Evolutionary conservation across 352 stramenopile genomes (phyloP).

Genomic region (Aphanomyces euteiches): DNA sequence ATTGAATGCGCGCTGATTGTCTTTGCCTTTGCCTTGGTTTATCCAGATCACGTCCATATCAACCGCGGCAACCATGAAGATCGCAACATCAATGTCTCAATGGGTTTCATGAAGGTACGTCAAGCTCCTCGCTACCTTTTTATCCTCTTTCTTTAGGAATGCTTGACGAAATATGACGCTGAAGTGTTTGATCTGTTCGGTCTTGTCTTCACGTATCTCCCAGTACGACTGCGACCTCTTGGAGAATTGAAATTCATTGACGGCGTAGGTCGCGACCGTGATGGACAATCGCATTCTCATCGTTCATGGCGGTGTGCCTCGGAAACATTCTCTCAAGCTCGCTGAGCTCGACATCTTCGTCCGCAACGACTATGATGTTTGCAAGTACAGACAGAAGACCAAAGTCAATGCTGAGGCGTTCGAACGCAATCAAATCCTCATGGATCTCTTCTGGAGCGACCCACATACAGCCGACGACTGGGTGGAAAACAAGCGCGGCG

Average conservation of each 20-base stretch:
- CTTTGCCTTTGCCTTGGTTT: slow-evolving; percentile 78
- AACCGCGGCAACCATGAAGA: slow-evolving; percentile 88
- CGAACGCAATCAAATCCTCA: slow-evolving; percentile 58
- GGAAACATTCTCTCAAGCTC: slow-evolving; percentile 46
- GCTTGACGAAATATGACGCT: slow-evolving; percentile 74
- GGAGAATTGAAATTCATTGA: neutral
- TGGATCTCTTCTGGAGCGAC: slow-evolving; percentile 81
- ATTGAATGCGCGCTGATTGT: slow-evolving; percentile 81
- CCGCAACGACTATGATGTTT: slow-evolving; percentile 64
- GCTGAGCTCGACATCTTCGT: slow-evolving; percentile 61
- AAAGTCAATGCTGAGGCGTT: slow-evolving; percentile 46
- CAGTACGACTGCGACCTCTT: slow-evolving; percentile 15
- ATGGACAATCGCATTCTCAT: slow-evolving; percentile 72
- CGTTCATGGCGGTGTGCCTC: slow-evolving; percentile 70
- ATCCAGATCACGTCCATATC: slow-evolving; percentile 64
- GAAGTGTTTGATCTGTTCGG: slow-evolving; percentile 80
- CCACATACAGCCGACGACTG: slow-evolving; percentile 58
- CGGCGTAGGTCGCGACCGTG: slow-evolving; percentile 51
- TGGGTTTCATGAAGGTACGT: slow-evolving; percentile 74
- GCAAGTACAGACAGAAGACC: slow-evolving; percentile 52
- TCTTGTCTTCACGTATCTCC: slow-evolving; percentile 72
- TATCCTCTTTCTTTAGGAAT: slow-evolving; percentile 38
- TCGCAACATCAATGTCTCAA: slow-evolving; percentile 76
- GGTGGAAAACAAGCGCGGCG: slow-evolving; percentile 77
- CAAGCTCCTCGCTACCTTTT: neutral